Evolutionary conservation across 192 early-diverging fungal genomes (phyloP).

Genomic region (Coemansia asiatica): DNA sequence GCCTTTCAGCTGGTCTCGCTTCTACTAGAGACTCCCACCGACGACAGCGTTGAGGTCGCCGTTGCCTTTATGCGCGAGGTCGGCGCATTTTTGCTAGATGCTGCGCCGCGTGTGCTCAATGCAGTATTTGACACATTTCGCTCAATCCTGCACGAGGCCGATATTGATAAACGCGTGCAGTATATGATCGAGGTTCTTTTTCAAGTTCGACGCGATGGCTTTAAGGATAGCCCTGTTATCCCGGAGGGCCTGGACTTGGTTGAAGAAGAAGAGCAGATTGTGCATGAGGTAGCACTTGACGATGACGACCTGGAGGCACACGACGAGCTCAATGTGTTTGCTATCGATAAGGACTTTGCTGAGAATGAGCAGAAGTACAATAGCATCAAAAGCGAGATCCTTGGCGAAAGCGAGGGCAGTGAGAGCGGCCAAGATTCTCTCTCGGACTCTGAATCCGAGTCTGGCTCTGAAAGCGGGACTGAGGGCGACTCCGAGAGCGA

Average conservation of each 20-base stretch:
- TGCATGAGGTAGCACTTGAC: slow-evolving; percentile 79
- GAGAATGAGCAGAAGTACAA: slow-evolving; percentile 83
- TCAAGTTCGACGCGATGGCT: slow-evolving; percentile 91
- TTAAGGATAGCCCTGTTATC: slow-evolving; percentile 83
- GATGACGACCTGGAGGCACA: slow-evolving; percentile 79
- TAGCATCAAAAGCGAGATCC: slow-evolving; percentile 78
- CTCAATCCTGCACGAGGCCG: slow-evolving; percentile 88
- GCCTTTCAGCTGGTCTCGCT: slow-evolving; percentile 83
- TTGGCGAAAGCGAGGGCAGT: slow-evolving; percentile 70
- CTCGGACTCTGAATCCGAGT: slow-evolving; percentile 25
- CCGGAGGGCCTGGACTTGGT: slow-evolving; percentile 83
- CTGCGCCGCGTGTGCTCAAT: slow-evolving; percentile 71
- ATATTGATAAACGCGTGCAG: slow-evolving; percentile 92
- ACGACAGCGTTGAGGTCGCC: slow-evolving; percentile 95
- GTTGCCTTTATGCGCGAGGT: slow-evolving; percentile 91
- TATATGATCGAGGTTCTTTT: slow-evolving; percentile 97
- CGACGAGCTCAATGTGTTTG: slow-evolving; percentile 86
- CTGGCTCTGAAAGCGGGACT: slow-evolving; percentile 33
- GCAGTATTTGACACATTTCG: slow-evolving; percentile 91
- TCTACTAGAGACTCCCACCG: slow-evolving; percentile 81
- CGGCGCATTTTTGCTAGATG: slow-evolving; percentile 80
- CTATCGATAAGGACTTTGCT: slow-evolving; percentile 73
- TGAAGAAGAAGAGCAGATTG: slow-evolving; percentile 93
- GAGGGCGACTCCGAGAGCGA: slow-evolving; percentile 58
- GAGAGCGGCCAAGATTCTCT: slow-evolving; percentile 40